Percentiles rank a stretch among this genome's conserved stretches.
Conservation (phyloP, 2,329 filamentous ascomycete genomes). For the Elsinoe fawcettii region DNA sequence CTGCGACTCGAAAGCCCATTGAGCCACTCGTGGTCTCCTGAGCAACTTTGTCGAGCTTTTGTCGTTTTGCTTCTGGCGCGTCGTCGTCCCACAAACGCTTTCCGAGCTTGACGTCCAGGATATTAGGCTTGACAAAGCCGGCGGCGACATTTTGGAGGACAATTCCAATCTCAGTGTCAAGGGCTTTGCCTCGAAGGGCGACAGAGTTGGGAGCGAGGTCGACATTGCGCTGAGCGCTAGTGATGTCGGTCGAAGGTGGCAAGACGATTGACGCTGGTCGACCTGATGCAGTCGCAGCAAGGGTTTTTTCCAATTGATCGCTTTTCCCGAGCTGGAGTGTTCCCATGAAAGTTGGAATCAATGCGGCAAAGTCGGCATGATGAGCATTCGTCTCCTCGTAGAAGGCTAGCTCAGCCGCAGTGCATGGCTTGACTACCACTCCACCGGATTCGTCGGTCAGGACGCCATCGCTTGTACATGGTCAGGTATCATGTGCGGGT, state of each 20-base stretch:
- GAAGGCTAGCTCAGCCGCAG: conserved; percentile 74
- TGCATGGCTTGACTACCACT: conserved; percentile 92
- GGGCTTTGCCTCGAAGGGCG: conserved; percentile 49
- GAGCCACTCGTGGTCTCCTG: conserved; percentile 51
- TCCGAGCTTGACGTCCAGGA: conserved; percentile 89
- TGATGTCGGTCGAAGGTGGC: conserved; percentile 7
- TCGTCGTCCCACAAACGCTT: conserved; percentile 75
- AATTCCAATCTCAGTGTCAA: conserved; percentile 70
- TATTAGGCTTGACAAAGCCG: conserved; percentile 77
- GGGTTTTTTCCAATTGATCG: conserved; percentile 14
- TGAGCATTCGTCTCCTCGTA: conserved; percentile 64
- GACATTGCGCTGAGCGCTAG: conserved; percentile 16
- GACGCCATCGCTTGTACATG: conserved; percentile 68
- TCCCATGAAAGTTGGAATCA: conserved; percentile 82
- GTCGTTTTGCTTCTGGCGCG: conserved; percentile 51
- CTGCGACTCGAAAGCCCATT: conserved; percentile 57
- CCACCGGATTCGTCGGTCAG: conserved; percentile 75
- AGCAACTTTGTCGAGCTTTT: conserved; percentile 52
- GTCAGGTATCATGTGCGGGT: not conserved
- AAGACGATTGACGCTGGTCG: conserved; percentile 15
- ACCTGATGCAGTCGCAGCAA: conserved; percentile 2
- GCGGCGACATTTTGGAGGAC: conserved; percentile 77
- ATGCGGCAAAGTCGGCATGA: conserved; percentile 65
- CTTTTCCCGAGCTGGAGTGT: conserved; percentile 57
- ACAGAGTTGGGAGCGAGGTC: conserved; percentile 3